Conservation (phyloP, 1,284 basidiomycete species). For the Irpex sp. region DNA sequence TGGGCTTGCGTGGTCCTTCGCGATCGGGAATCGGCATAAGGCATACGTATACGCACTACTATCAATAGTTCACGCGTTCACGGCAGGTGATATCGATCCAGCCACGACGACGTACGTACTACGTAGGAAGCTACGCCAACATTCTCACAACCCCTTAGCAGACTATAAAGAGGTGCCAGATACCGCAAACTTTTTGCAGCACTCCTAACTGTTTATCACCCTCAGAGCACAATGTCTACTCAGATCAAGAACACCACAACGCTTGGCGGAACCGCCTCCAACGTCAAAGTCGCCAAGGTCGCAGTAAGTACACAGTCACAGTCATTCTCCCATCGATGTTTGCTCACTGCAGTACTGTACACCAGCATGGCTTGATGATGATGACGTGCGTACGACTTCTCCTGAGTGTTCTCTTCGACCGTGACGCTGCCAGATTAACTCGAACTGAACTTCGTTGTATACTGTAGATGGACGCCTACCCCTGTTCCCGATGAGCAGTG, state of each 20-base stretch:
- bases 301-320: conserved; percentile 25
- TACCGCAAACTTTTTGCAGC: too few relatives aligned
- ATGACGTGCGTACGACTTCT: conserved; percentile 33
- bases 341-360: background rate
- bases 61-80: too few relatives aligned
- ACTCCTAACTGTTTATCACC: background rate
- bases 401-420: background rate
- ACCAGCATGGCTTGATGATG: conserved; percentile 52
- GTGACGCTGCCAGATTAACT: background rate
- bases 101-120: too few relatives aligned
- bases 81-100: too few relatives aligned
- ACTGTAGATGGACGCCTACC: conserved; percentile 32
- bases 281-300: conserved; percentile 32
- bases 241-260: conserved; percentile 14
- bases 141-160: background rate
- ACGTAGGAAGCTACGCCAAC: background rate
- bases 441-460: too few relatives aligned
- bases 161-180: background rate
- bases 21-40: too few relatives aligned
- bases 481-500: conserved; percentile 49
- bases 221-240: conserved; percentile 1
- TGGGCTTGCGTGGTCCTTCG: too few relatives aligned
- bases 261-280: conserved; percentile 32
- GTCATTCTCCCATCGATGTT: background rate
- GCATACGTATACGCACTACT: too few relatives aligned